A percentile compares a stretch with the other conserved stretches of the same genome.
These are phyloP conservation scores for Aegle marmelos DNA, from an alignment of 345 rosid species.

Conservation along the genomic window DNA sequence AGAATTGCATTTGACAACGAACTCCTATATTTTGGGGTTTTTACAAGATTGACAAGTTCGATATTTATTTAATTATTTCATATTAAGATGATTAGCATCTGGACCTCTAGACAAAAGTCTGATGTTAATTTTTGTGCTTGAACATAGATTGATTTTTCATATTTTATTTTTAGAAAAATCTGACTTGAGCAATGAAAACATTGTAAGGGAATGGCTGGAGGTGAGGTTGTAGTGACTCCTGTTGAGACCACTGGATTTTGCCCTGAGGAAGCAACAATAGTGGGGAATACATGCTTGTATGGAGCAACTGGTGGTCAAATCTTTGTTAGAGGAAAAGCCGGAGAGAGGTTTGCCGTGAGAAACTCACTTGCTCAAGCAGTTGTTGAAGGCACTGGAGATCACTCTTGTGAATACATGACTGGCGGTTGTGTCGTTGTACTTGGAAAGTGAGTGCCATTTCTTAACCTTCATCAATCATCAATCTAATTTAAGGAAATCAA, in stretches of 20 bases:
- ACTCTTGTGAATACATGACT: conserved; percentile 98
- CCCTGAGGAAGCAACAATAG: conserved; percentile 93
- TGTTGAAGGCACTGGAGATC: conserved; percentile 99
- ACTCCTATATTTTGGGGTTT: not conserved
- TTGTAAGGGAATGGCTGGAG: conserved; percentile 95
- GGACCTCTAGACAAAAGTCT: not conserved
- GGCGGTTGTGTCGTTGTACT: conserved; percentile 95
- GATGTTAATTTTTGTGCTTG: not conserved
- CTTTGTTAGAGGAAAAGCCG: conserved; percentile 94
- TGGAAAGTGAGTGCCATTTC: conserved; percentile 76
- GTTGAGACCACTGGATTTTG: conserved; percentile 70
- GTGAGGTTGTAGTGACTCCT: conserved; percentile 88
- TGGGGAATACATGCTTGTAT: conserved; percentile 94
- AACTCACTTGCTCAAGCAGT: conserved; percentile 98
- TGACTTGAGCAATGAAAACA: conserved; percentile 22
- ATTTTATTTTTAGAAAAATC: conserved; percentile 13
- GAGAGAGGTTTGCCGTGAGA: conserved; percentile 98
- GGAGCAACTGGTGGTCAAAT: conserved; percentile 98
- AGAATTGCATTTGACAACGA: not conserved
- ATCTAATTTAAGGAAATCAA: conserved; percentile 6
- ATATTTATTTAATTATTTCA: not conserved
- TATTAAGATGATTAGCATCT: conserved; percentile 10
- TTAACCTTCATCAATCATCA: not conserved
- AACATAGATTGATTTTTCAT: not conserved
- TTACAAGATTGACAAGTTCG: not conserved